phyloP scores from a whole-genome alignment of 2,329 filamentous ascomycete genomes.

The Cladosporium sp. region DNA sequence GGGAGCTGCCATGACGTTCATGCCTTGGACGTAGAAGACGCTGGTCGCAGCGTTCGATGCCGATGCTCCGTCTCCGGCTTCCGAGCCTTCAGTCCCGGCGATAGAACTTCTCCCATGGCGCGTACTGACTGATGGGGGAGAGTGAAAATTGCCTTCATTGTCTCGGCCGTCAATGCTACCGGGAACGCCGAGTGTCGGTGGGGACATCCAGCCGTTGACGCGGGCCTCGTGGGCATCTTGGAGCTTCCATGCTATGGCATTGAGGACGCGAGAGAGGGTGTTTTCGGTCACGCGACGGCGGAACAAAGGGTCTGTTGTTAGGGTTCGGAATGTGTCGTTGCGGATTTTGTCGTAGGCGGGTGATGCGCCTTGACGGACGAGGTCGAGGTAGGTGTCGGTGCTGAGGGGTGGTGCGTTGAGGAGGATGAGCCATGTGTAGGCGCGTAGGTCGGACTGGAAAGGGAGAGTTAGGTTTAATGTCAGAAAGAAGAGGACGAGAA shows the following conservation, averaged over 20 bases:
- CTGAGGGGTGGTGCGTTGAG: constrained; percentile 79
- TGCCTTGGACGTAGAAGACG: constrained; percentile 93
- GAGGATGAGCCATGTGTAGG: constrained; percentile 94
- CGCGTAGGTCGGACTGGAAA: constrained; percentile 75
- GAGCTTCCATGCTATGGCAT: constrained; percentile 90
- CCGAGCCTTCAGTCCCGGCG: constrained; percentile 58
- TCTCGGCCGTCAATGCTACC: constrained; percentile 44
- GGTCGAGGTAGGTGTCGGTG: constrained; percentile 81
- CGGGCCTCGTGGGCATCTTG: constrained; percentile 68
- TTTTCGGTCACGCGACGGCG: constrained; percentile 92
- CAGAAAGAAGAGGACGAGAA: neutral
- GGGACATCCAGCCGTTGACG: constrained; percentile 47
- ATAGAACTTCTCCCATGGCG: constrained; percentile 37
- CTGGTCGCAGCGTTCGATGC: constrained; percentile 47
- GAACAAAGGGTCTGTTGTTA: constrained; percentile 96
- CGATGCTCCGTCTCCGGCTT: constrained; percentile 42
- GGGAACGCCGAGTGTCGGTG: constrained; percentile 45
- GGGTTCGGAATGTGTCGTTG: constrained; percentile 94
- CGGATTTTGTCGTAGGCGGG: constrained; percentile 96
- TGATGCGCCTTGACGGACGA: constrained; percentile 89
- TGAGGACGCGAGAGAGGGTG: constrained; percentile 86
- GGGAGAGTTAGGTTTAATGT: neutral
- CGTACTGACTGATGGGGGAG: constrained; percentile 29
- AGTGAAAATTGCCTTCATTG: constrained; percentile 37
- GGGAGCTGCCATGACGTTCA: constrained; percentile 95